Base-by-base conservation (phyloP, 2,329 filamentous ascomycete species). In the Botrytis byssoidea region DNA sequence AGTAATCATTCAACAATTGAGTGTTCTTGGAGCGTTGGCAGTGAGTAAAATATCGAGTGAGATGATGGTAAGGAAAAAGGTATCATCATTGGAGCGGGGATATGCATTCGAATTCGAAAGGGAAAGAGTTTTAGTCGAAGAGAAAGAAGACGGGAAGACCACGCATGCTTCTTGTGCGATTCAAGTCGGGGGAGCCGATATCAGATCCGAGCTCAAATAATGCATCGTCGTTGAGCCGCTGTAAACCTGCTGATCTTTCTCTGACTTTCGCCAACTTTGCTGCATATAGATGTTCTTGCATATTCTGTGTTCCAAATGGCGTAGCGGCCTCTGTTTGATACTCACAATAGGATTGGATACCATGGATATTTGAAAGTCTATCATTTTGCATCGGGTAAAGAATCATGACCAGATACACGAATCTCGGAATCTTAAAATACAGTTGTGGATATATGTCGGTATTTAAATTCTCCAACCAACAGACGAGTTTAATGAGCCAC, bases 401-500 rank as follows among this genome's bases (percentile, higher is more conserved):
- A 40, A 40, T 29, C 57, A 6, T 40, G 37, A 29, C 61, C 35
- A 68, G 25, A 40, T 9, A 32, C 10, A 48, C 55, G 48, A 55
- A 57, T 42, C 35, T 29, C 48, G 37, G 35, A n/a, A 69, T 57
- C 55, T 57, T 18, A 57, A 35, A 29, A n/a, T 32, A 25, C 3
- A 57, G 18, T 40, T 57, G 18, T 14, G 25, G 51, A 32, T 14
- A 25, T 59, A 32, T 42, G n/a, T 59, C 48, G 48, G 48, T 44
- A 42, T 55, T 63, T 25, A n/a, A 48, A 25, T 29, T 44, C 25
- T 71, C 42, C 40, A 51, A 66, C 9, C 32, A 22, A 51, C 9
- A 37, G 9, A 7, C 37, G 29, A 25, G 18, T 20, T 60, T 57
- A 73, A 64, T 73, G 71, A 59, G 42, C 44, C 55, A 55, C 71